phyloP scores from a whole-genome alignment of 306 rosid species.

The barrel medic (Medicago truncatula) region DNA sequence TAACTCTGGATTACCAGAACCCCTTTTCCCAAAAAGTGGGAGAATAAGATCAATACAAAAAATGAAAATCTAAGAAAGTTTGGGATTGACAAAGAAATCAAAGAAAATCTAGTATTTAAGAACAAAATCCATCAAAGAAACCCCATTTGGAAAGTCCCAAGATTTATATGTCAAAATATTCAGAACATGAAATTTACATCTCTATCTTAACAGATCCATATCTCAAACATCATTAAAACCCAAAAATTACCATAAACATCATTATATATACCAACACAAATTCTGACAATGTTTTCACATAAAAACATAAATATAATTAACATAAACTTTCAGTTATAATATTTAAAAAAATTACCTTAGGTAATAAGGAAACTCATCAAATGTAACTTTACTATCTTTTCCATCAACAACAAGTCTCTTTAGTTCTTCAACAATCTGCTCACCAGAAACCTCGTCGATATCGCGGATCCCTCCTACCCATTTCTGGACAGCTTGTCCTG shows the following conservation, averaged over 20 bases:
- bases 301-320: not conserved
- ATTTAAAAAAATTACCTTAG: conserved; percentile 60
- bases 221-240: conserved; percentile 24
- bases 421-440: conserved; percentile 77
- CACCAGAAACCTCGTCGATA: conserved; percentile 65
- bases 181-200: conserved; percentile 30
- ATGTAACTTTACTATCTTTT: conserved; percentile 59
- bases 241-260: not conserved
- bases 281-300: conserved; percentile 22
- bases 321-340: not conserved
- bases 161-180: conserved; percentile 29
- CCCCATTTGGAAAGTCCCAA: conserved; percentile 34
- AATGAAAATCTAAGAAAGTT: not conserved
- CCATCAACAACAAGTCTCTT: conserved; percentile 68
- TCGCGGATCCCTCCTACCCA: conserved; percentile 76
- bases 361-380: conserved; percentile 83
- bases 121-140: conserved; percentile 21
- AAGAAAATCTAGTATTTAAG: conserved; percentile 1
- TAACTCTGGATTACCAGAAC: not conserved
- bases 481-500: conserved; percentile 75
- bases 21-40: not conserved
- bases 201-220: conserved; percentile 47
- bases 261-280: conserved; percentile 22
- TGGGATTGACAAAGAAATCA: conserved; percentile 27
- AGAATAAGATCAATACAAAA: not conserved